Conservation (phyloP, 805 yeast genomes). For the Metschnikowia borealis region DNA sequence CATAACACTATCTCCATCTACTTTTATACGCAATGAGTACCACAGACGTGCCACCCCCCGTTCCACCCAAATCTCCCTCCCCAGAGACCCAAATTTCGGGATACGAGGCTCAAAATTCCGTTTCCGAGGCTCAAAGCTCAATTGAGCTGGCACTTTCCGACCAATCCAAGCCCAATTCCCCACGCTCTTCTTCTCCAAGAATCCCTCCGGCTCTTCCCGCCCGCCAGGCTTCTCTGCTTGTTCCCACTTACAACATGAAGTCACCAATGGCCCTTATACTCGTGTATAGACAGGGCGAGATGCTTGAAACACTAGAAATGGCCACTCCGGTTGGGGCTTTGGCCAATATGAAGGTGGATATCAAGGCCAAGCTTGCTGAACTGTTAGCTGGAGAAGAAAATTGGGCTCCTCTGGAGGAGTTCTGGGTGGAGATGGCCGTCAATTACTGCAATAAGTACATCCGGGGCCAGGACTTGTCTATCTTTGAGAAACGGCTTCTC, state of each 20-base stretch:
- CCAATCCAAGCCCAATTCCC: background rate
- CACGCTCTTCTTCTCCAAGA: background rate
- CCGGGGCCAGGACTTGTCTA: constrained; percentile 6
- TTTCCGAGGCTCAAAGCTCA: background rate
- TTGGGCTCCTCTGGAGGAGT: constrained; percentile 8
- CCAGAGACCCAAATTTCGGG: background rate
- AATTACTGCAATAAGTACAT: constrained; percentile 16
- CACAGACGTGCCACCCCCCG: background rate
- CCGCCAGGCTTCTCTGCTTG: constrained; percentile 1
- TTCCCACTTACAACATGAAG: constrained; percentile 8
- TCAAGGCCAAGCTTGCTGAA: background rate
- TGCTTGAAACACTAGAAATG: constrained; percentile 9
- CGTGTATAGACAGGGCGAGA: constrained; percentile 12
- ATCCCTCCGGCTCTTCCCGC: constrained; percentile 10
- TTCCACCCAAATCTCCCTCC: background rate
- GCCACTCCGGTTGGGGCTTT: constrained; percentile 11
- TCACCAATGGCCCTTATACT: constrained; percentile 11
- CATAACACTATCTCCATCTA: background rate
- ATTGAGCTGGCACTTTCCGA: background rate
- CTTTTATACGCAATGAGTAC: background rate
- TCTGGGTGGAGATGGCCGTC: constrained; percentile 20
- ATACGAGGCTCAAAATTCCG: no score
- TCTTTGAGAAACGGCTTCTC: constrained; percentile 17
- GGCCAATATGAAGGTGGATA: constrained; percentile 10
- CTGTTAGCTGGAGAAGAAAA: constrained; percentile 1